These are phyloP conservation scores for Epichloe baconii DNA, from an alignment of 2,329 filamentous ascomycete genomes.

Conservation along the genomic window DNA sequence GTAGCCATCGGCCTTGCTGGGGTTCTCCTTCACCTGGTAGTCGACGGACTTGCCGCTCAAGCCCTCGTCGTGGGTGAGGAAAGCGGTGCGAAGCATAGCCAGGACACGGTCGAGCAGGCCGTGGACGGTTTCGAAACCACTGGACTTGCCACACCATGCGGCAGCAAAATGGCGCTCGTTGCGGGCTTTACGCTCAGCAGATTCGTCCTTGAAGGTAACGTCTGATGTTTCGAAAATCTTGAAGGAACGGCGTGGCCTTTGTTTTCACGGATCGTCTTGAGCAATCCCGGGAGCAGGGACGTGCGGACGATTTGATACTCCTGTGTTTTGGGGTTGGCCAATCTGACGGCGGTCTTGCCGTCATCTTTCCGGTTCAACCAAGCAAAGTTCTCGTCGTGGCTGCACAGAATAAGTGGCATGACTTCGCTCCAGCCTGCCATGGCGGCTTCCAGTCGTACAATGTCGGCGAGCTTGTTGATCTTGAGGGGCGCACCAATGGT, in stretches of 20 bases:
- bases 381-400: constrained; percentile 93
- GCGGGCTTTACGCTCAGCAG: constrained; percentile 68
- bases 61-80: constrained; percentile 64
- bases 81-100: constrained; percentile 77
- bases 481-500: constrained; percentile 82
- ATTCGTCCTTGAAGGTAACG: constrained; percentile 79
- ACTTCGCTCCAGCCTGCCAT: constrained; percentile 96
- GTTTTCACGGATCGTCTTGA: constrained; percentile 92
- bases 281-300: constrained; percentile 68
- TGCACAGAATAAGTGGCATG: constrained; percentile 91
- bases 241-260: constrained; percentile 75
- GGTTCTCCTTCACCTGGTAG: constrained; percentile 39
- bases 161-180: constrained; percentile 96
- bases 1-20: constrained; percentile 58
- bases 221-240: constrained; percentile 88
- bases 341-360: constrained; percentile 65
- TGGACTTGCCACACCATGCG: constrained; percentile 86
- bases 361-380: constrained; percentile 89
- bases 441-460: constrained; percentile 75
- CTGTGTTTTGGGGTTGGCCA: constrained; percentile 84
- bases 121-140: constrained; percentile 91
- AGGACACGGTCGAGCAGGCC: constrained; percentile 85
- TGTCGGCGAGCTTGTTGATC: constrained; percentile 91
- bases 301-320: constrained; percentile 93
- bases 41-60: constrained; percentile 36